Percentiles rank a stretch among this genome's conserved stretches.
These are phyloP conservation scores for Cystobasidium onofrii DNA, from an alignment of 768 basidiomycete genomes.

Conservation along the genomic window DNA sequence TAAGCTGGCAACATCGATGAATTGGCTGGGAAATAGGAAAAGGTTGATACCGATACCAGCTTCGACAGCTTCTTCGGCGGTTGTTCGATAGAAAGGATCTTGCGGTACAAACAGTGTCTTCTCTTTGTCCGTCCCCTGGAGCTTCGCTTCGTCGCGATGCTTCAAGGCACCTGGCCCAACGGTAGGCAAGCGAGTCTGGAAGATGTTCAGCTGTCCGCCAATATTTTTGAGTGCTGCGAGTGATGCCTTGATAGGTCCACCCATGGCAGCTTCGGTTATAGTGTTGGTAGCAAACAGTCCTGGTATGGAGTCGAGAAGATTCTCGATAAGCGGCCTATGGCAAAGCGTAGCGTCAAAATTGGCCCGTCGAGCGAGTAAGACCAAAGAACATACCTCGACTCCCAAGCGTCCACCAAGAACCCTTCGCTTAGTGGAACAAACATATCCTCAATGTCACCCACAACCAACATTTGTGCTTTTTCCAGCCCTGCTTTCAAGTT, in stretches of 20 bases:
- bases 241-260: slow-evolving; percentile 64
- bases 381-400: slow-evolving; percentile 56
- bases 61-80: slow-evolving; percentile 80
- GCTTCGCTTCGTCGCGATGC: slow-evolving; percentile 53
- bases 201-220: slow-evolving; percentile 44
- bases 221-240: slow-evolving; percentile 55
- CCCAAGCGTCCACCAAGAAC: slow-evolving; percentile 65
- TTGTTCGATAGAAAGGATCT: slow-evolving; percentile 66
- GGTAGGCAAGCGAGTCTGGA: slow-evolving; percentile 43
- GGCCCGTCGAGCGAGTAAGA: not conserved
- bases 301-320: slow-evolving; percentile 60
- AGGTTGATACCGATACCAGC: slow-evolving; percentile 82
- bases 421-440: slow-evolving; percentile 68
- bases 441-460: slow-evolving; percentile 84
- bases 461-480: slow-evolving; percentile 62
- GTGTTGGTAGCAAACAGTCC: slow-evolving; percentile 54
- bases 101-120: slow-evolving; percentile 67
- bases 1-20: slow-evolving; percentile 78
- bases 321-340: slow-evolving; percentile 57
- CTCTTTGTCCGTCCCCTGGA: slow-evolving; percentile 82
- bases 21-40: slow-evolving; percentile 71
- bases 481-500: slow-evolving; percentile 62
- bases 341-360: slow-evolving; percentile 18
- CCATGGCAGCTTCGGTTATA: slow-evolving; percentile 59
- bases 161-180: slow-evolving; percentile 43